Conservation (phyloP, 2,329 filamentous ascomycete genomes). For the Cladosporium velox region DNA sequence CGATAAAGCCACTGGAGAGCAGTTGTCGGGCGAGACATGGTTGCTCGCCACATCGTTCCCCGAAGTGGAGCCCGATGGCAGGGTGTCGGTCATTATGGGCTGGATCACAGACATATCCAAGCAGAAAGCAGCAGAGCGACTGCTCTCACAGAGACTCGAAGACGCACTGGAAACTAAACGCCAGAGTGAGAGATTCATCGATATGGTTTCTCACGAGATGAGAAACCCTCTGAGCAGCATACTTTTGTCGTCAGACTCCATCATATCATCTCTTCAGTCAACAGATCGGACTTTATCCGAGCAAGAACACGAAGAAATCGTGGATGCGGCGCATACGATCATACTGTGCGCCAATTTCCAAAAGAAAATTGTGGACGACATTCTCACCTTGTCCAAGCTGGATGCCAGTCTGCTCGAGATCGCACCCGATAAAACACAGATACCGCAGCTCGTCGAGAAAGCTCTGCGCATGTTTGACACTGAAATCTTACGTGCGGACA, state of each 20-base stretch:
- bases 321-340: conserved; percentile 35
- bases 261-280: conserved; percentile 28
- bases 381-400: conserved; percentile 46
- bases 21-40: conserved; percentile 22
- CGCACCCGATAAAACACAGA: conserved; percentile 39
- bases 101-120: conserved; percentile 34
- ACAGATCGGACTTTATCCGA: conserved; percentile 35
- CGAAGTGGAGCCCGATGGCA: conserved; percentile 33
- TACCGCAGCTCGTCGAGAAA: conserved; percentile 36
- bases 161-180: conserved; percentile 30
- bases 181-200: conserved; percentile 37
- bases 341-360: conserved; percentile 35
- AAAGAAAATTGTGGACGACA: conserved; percentile 50
- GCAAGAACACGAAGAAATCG: conserved; percentile 21
- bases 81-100: conserved; percentile 26
- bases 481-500: conserved; percentile 39
- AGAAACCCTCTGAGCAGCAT: conserved; percentile 48
- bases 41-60: conserved; percentile 27
- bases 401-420: conserved; percentile 40
- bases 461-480: conserved; percentile 43
- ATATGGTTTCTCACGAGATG: conserved; percentile 44
- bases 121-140: conserved; percentile 35
- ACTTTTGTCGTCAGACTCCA: conserved; percentile 46
- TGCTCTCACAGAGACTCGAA: conserved; percentile 38
- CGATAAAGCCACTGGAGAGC: conserved; percentile 14